Conservation (phyloP, 768 basidiomycete genomes). For the Leucosporidium yakuticum region DNA sequence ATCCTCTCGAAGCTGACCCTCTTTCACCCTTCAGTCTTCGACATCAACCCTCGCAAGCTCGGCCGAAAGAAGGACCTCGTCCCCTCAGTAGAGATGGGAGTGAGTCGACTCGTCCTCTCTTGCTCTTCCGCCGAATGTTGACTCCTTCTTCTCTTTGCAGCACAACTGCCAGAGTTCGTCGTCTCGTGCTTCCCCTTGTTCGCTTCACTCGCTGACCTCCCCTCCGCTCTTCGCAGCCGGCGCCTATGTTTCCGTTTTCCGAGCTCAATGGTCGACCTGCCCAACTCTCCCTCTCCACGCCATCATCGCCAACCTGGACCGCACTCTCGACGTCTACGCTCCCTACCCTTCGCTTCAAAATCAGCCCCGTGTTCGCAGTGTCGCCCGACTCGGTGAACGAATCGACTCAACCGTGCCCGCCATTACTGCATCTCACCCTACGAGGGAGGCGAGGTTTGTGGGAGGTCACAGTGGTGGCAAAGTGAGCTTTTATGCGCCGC, state of each 20-base stretch:
- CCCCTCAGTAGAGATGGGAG: background rate
- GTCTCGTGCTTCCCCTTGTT: too few species aligned
- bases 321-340: conserved; percentile 40
- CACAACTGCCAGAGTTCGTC: background rate
- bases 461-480: too few species aligned
- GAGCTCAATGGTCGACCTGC: conserved; percentile 45
- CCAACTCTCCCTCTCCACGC: background rate
- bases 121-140: background rate
- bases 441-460: too few species aligned
- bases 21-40: background rate
- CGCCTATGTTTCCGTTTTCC: conserved; percentile 46
- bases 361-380: background rate
- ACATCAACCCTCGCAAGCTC: background rate
- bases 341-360: background rate
- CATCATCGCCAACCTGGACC: conserved; percentile 46
- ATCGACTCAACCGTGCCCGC: background rate
- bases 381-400: background rate
- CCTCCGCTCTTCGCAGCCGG: conserved; percentile 25
- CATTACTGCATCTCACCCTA: background rate
- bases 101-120: background rate
- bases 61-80: background rate
- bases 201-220: too few species aligned
- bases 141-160: background rate
- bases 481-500: too few species aligned
- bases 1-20: background rate